phyloP scores from a whole-genome alignment of 805 yeast species.

The Candida caryicola region DNA sequence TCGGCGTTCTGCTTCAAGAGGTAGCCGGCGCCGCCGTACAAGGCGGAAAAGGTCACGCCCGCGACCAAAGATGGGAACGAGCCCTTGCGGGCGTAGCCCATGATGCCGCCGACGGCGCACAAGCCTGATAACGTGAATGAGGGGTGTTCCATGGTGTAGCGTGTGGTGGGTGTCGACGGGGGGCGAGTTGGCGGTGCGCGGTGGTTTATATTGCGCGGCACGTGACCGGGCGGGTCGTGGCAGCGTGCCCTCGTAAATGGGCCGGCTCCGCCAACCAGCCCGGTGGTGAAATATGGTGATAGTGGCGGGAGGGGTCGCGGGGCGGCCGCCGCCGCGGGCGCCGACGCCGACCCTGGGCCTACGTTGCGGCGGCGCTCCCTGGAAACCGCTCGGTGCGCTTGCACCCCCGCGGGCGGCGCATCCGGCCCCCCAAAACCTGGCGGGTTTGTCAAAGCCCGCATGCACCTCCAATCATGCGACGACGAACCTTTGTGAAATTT shows the following conservation, averaged over 20 bases:
- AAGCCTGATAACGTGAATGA: constrained; percentile 69
- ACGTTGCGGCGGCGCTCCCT: not conserved
- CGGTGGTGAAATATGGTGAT: not conserved
- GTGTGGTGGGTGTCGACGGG: too few relatives aligned
- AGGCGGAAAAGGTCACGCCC: constrained; percentile 59
- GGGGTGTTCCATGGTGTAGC: constrained; percentile 75
- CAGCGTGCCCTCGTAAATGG: too few relatives aligned
- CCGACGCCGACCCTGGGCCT: not conserved
- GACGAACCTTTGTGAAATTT: not conserved
- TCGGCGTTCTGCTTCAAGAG: constrained; percentile 69
- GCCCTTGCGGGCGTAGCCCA: constrained; percentile 65
- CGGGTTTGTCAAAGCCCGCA: not conserved
- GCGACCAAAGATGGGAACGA: constrained; percentile 80
- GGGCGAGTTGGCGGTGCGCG: too few relatives aligned
- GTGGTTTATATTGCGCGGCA: too few relatives aligned
- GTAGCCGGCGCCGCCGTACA: constrained; percentile 73
- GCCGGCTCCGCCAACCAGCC: too few relatives aligned
- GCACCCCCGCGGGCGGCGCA: too few relatives aligned
- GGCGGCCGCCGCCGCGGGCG: not conserved
- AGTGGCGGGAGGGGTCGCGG: not conserved
- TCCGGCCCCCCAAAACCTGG: too few relatives aligned
- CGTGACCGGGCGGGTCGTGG: too few relatives aligned
- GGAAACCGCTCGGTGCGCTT: too few relatives aligned
- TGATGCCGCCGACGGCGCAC: constrained; percentile 65
- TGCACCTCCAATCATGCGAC: not conserved